Evolutionary conservation across 208 protist species (phyloP), one percentile per base, ranked within the genome.

Genomic region (Acanthamoeba healyi): DNA sequence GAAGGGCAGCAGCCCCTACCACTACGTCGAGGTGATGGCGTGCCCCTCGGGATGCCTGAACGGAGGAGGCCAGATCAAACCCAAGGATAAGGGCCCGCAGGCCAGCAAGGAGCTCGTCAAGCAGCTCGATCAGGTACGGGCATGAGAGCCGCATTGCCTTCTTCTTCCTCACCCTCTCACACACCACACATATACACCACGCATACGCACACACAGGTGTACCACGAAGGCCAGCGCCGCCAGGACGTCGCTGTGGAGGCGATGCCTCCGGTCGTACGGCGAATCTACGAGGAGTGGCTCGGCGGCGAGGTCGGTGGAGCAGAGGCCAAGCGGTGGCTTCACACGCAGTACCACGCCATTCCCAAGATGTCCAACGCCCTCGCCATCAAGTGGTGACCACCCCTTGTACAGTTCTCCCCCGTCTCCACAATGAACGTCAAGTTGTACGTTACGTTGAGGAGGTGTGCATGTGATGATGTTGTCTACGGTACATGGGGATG

Each of bases 341-440:
- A 92, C 65, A 92, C 87, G 24, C 87, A 92, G 65, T 92, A 92
- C 40, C 87, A 92, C 46, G 56, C 87, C 42, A 12, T 70, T 0
- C 63, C 56, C 56, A 92, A 92, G 61, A 14, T 92, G 42, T 77
- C 87, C 40, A 92, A 92, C 34, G 63, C 87, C 6, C 58, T 92
- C 19, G 56, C 87, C 56, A 92, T 92, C 87, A 65, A 92, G 40
- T 92, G 87, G 87, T 92, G 87, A 92, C n/a, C n/a, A n/a, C n/a
- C n/a, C n/a, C n/a, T n/a, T n/a, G n/a, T n/a, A n/a, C n/a, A n/a
- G n/a, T n/a, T n/a, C n/a, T n/a, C n/a, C n/a, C n/a, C n/a, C n/a
- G n/a, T n/a, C n/a, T n/a, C n/a, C n/a, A n/a, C n/a, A n/a, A n/a
- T n/a, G n/a, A n/a, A n/a, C n/a, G n/a, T n/a, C n/a, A n/a, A n/a